Base-by-base conservation (phyloP, 345 rosid genomes). In the Populus nigra region DNA sequence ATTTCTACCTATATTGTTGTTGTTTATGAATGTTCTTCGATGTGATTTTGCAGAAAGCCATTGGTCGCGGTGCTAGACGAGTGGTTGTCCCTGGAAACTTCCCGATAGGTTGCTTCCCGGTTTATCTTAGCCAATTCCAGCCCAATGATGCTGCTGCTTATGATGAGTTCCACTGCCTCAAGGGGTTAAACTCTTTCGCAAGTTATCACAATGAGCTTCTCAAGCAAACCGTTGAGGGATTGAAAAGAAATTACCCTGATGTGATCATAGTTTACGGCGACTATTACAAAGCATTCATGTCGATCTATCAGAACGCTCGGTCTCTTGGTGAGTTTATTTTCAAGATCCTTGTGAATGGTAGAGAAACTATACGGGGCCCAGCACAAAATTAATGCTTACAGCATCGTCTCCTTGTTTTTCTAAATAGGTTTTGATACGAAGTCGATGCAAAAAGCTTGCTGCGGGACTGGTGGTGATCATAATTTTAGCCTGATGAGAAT, bases 271-370 rank as follows among this genome's bases (percentile, higher is more conserved):
- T 49, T 18, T 47, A 75, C n/a, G 71, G 62, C 29, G 77, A 74
- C 49, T 7, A 41, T 7, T 74, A 65, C 43, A 22, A 29, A 16
- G 41, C 71, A 2, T 61, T 38, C 20, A 17, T 23, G 10, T 41
- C 20, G 31, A 43, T 74, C 25, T 27, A 62, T 22, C 59, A 63
- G 3, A 25, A 63, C 38, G 3, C 25, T 5, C 15, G 2, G 7
- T 16, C 5, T 5, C 53, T 75, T 9, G 83, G 78, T 79, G 22
- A 74, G 82, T 69, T 8, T 17, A 1, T 61, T n/a, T 73, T 4
- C 13, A 43, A 22, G 47, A 43, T 43, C 47, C 47, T 13, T 43
- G 15, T 43, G 6, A 43, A 43, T 11, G 47, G 47, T 43, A 43
- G 0, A 43, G 47, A 43, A 10, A 11, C 11, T 43, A 43, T 13